Percentiles rank a stretch among this genome's conserved stretches.
These are phyloP conservation scores for Globisporangium splendens DNA, from an alignment of 352 stramenopile genomes.

Conservation along the genomic window DNA sequence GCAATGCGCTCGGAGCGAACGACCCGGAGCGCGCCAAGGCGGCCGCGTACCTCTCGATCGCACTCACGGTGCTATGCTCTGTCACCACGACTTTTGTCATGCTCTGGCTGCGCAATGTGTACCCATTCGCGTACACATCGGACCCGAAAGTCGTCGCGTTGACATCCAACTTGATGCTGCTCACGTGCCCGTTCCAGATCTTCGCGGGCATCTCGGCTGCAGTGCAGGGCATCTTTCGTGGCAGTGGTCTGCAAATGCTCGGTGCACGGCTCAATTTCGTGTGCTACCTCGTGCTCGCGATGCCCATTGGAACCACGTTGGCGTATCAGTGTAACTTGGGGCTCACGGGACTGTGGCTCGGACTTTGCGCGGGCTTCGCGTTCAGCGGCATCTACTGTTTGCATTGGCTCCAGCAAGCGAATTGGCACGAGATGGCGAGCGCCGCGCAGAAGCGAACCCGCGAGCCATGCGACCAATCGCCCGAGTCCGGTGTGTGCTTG, in stretches of 20 bases:
- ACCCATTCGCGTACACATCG: conserved; percentile 64
- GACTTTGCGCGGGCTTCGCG: conserved; percentile 62
- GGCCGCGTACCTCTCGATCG: conserved; percentile 59
- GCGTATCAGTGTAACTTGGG: conserved; percentile 61
- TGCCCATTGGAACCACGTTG: conserved; percentile 75
- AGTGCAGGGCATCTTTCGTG: conserved; percentile 78
- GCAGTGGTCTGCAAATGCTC: conserved; percentile 74
- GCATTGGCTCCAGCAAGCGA: conserved; percentile 63
- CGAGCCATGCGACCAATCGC: conserved; percentile 27
- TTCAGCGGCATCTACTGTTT: conserved; percentile 61
- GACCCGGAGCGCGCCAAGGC: conserved; percentile 69
- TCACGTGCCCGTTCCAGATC: conserved; percentile 77
- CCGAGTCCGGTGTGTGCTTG: conserved; percentile 15
- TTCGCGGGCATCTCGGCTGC: conserved; percentile 73
- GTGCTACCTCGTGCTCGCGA: conserved; percentile 73
- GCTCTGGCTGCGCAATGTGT: conserved; percentile 43
- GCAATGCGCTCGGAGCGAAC: conserved; percentile 83
- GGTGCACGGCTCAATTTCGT: conserved; percentile 85
- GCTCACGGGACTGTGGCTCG: conserved; percentile 79
- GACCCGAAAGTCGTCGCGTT: conserved; percentile 47
- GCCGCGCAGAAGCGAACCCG: conserved; percentile 55
- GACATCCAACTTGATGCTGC: conserved; percentile 55
- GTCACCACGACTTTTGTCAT: conserved; percentile 55
- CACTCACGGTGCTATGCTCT: conserved; percentile 34
- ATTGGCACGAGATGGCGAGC: conserved; percentile 70